These are phyloP conservation scores for Podospora sp. DNA, from an alignment of 495 filamentous ascomycete species.

Conservation along the genomic window DNA sequence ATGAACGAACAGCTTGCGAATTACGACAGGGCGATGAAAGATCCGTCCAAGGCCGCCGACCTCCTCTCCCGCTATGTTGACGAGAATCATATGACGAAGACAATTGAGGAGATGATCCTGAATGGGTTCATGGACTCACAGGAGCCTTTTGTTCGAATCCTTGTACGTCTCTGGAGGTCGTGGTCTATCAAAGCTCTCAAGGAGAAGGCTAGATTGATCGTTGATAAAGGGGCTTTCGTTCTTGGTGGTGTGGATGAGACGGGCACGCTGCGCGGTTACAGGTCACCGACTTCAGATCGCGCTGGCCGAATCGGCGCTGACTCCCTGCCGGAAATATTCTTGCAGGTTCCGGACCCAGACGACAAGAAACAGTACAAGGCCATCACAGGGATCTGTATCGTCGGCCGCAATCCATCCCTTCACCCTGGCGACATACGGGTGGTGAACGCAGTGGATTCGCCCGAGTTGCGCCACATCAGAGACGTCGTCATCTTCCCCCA, in stretches of 20 bases:
- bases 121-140: conserved; percentile 73
- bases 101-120: conserved; percentile 70
- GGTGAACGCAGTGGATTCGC: conserved; percentile 78
- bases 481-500: conserved; percentile 88
- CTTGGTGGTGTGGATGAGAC: conserved; percentile 92
- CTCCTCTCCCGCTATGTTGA: conserved; percentile 78
- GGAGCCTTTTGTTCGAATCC: conserved; percentile 81
- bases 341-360: conserved; percentile 67
- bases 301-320: conserved; percentile 40
- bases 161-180: conserved; percentile 74
- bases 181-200: conserved; percentile 87
- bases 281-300: conserved; percentile 25
- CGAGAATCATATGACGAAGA: conserved; percentile 77
- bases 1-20: conserved; percentile 63
- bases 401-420: conserved; percentile 91
- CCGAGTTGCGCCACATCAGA: conserved; percentile 69
- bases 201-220: conserved; percentile 84
- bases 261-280: conserved; percentile 68
- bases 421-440: conserved; percentile 93
- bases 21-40: conserved; percentile 67
- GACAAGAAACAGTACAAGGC: conserved; percentile 58
- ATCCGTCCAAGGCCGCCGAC: conserved; percentile 61
- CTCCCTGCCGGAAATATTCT: conserved; percentile 81
- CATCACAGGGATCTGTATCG: conserved; percentile 76
- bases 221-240: conserved; percentile 82